A percentile compares a stretch with the other conserved stretches of the same genome.
Conservation (phyloP, 2,329 filamentous ascomycete species). For the Arthroderma sp. region DNA sequence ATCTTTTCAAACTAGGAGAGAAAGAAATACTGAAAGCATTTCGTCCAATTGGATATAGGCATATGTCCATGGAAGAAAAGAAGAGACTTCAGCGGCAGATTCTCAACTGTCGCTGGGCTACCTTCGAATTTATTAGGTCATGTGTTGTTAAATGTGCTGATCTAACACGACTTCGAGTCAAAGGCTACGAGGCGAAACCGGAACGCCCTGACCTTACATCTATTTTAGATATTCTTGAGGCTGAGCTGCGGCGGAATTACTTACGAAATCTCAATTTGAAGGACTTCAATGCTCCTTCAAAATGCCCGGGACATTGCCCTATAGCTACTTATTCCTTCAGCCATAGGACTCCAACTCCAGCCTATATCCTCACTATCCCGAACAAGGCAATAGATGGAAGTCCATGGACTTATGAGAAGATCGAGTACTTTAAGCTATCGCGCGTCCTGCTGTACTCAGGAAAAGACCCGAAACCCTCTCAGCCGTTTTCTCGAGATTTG, state of each 20-base stretch:
- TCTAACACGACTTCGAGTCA: not conserved
- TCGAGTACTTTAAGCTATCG: constrained; percentile 28
- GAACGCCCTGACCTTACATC: not conserved
- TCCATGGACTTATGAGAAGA: constrained; percentile 20
- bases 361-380: constrained; percentile 17
- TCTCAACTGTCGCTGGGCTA: constrained; percentile 32
- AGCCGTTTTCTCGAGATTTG: constrained; percentile 10
- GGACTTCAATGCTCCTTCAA: not conserved
- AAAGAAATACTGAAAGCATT: constrained; percentile 19
- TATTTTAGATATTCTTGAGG: constrained; percentile 22
- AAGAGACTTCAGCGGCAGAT: constrained; percentile 23
- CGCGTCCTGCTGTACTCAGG: constrained; percentile 16
- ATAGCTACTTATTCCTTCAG: not conserved
- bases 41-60: constrained; percentile 26
- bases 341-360: not conserved
- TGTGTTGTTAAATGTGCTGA: not conserved
- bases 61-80: constrained; percentile 21
- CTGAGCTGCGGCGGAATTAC: constrained; percentile 24
- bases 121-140: constrained; percentile 20
- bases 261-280: not conserved
- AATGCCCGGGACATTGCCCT: not conserved
- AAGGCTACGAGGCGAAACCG: not conserved
- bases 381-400: constrained; percentile 22
- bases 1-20: constrained; percentile 14
- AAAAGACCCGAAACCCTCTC: not conserved